Evolutionary conservation across 1,139 yeast species (phyloP), one percentile per base, ranked within the genome.

Genomic region (Scheffersomyces quercinus): DNA sequence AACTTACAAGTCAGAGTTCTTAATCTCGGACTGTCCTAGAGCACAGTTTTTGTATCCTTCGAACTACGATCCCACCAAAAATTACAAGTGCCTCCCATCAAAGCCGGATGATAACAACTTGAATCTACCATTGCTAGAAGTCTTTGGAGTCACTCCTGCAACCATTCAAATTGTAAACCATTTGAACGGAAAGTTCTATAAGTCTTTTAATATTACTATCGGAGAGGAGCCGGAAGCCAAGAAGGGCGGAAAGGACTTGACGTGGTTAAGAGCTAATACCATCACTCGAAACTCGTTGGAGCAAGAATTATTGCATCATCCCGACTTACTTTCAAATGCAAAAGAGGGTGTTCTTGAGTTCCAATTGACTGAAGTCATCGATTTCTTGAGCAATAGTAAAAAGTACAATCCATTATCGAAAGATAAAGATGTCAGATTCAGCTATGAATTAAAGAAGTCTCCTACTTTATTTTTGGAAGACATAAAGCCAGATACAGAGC

Each of bases 131-230:
- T 55, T 68, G 38, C 72, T 90, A 28, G 72, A 79, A 4, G 77
- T 83, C 1, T 68, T 70, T 34, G 97, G 97, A 44, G 86, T 87
- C 2, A 83, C 91, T 1, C 97, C 97, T 0, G 65, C 89, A 39
- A 76, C 75, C 29, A 72, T 88, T 24, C 75, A 77, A 45, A 83
- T 89, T 51, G 75, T 77, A 20, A 77, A 85, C 37, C 72, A 75
- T 29, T 64, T 85, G 12, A 75, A 80, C 52, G 87, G 78, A 13
- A 72, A 77, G 30, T 44, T 42, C 2, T 47, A 56, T 29, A 55
- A 55, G 24, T 46, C 54, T 1, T 58, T 71, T 44, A 60, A 64
- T 30, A 45, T 64, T 4, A 54, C 60, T 2, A 45, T 62, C 15
- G 64, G 60, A 5, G 51, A 45, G 7, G 30, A 13, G 15, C 41